These are phyloP conservation scores for Sclerospora graminicola DNA, from an alignment of 352 stramenopile genomes.

Conservation along the genomic window DNA sequence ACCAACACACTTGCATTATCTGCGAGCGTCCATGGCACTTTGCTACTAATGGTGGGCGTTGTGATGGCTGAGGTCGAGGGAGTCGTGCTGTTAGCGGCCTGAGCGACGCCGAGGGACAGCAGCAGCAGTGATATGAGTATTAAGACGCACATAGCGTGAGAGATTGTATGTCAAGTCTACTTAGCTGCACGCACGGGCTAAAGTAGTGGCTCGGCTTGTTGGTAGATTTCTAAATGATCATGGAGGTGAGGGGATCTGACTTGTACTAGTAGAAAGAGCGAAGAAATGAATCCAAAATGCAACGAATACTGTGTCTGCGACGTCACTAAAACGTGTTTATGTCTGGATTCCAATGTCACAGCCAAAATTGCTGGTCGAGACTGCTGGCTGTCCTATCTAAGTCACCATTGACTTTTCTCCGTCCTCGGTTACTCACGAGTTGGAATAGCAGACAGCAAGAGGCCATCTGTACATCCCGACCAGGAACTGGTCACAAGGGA, in stretches of 20 bases:
- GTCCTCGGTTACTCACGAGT: conserved; percentile 6
- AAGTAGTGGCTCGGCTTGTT: not conserved
- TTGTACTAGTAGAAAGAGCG: not conserved
- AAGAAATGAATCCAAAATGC: conserved; percentile 6
- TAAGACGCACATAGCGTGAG: not conserved
- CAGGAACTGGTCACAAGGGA: no score
- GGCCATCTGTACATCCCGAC: no score
- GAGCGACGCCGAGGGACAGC: conserved; percentile 9
- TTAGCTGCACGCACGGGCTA: no score
- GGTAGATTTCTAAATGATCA: conserved; percentile 13
- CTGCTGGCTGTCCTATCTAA: not conserved
- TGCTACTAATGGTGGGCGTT: conserved; percentile 16
- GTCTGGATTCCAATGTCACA: conserved; percentile 14
- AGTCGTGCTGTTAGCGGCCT: conserved; percentile 1
- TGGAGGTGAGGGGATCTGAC: not conserved
- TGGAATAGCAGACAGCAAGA: conserved; percentile 5
- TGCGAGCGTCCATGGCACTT: conserved; percentile 28
- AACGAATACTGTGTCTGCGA: conserved; percentile 16
- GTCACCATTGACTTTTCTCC: not conserved
- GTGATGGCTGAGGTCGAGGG: conserved; percentile 5
- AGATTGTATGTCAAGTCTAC: not conserved
- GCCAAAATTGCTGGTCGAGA: not conserved
- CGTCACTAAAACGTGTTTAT: conserved; percentile 11
- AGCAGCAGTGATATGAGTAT: conserved; percentile 13
- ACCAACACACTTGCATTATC: conserved; percentile 28